These are phyloP conservation scores for Umbilicus rupestris DNA, from an alignment of 164 flowering plant genomes.

Conservation along the genomic window DNA sequence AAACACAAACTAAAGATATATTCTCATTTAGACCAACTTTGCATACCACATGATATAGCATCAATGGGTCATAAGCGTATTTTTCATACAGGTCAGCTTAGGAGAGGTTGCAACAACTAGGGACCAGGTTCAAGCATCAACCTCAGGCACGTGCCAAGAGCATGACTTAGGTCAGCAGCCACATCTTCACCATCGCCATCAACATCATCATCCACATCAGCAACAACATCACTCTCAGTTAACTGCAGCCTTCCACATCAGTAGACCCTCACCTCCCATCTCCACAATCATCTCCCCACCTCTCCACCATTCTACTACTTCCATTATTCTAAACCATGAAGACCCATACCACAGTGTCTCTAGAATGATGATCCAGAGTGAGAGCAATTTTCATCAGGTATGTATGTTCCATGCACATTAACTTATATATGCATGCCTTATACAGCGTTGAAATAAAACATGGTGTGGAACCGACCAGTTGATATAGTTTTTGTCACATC, in stretches of 20 bases:
- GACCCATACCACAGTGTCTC: slow-evolving; percentile 50
- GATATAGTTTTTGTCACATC: too few species aligned
- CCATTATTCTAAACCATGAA: slow-evolving; percentile 40
- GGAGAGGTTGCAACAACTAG: slow-evolving; percentile 48
- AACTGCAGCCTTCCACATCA: slow-evolving; percentile 59
- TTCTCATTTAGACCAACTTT: slow-evolving; percentile 1
- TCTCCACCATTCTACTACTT: slow-evolving; percentile 38
- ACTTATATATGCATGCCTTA: not conserved
- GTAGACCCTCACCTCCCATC: slow-evolving; percentile 61
- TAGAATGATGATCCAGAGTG: slow-evolving; percentile 59
- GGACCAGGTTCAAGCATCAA: slow-evolving; percentile 21
- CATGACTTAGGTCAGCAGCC: slow-evolving; percentile 21
- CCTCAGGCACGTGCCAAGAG: slow-evolving; percentile 30
- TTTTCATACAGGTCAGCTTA: slow-evolving; percentile 33
- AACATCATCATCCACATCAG: slow-evolving; percentile 14
- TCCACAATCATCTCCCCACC: slow-evolving; percentile 67
- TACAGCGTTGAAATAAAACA: not conserved
- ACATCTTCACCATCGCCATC: slow-evolving; percentile 19
- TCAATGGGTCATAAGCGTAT: not conserved
- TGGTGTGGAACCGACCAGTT: too few species aligned
- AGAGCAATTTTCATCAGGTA: slow-evolving; percentile 50
- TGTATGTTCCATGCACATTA: not conserved
- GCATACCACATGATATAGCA: not conserved
- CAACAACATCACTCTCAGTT: slow-evolving; percentile 40
- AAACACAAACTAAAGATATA: slow-evolving; percentile 8